Evolutionary conservation across 2,329 filamentous ascomycete species (phyloP).

Genomic region (Hyphodiscus sp.): DNA sequence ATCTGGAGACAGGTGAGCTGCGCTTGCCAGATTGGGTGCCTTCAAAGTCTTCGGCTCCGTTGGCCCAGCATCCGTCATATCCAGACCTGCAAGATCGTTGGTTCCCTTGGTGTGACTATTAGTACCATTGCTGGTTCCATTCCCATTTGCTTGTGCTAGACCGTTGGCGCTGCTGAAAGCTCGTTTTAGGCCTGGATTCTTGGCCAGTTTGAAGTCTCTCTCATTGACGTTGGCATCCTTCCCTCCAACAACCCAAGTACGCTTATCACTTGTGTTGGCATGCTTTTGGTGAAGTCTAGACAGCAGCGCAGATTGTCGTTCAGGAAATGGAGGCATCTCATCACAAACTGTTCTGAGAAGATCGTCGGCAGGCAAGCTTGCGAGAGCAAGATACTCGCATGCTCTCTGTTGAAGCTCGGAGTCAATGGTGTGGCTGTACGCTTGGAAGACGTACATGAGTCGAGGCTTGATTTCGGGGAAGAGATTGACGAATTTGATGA

Average conservation of each 20-base stretch:
- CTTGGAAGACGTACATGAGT: constrained; percentile 79
- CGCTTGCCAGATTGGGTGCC: constrained; percentile 80
- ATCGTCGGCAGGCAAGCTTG: constrained; percentile 81
- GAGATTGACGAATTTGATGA: constrained; percentile 95
- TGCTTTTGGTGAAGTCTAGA: constrained; percentile 94
- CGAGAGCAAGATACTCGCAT: constrained; percentile 87
- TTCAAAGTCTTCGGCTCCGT: constrained; percentile 53
- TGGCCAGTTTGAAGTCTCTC: constrained; percentile 72
- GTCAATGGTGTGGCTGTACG: constrained; percentile 91
- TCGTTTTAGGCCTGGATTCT: constrained; percentile 77
- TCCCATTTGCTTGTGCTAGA: constrained; percentile 37
- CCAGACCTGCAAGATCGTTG: constrained; percentile 73
- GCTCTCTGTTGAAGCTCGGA: constrained; percentile 93
- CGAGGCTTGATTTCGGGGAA: constrained; percentile 98
- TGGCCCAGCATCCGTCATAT: constrained; percentile 59
- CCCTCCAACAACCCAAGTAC: constrained; percentile 96
- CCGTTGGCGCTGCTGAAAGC: constrained; percentile 62
- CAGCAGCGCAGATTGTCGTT: constrained; percentile 83
- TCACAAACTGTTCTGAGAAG: constrained; percentile 90
- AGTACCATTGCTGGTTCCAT: constrained; percentile 42
- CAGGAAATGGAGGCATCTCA: constrained; percentile 97
- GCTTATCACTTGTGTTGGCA: constrained; percentile 84
- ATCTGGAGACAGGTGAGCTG: constrained; percentile 85
- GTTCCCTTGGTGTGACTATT: constrained; percentile 45
- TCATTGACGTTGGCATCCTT: constrained; percentile 86